Evolutionary conservation across 2,329 filamentous ascomycete species (phyloP), one percentile per base, ranked within the genome.

Genomic region (Beauveria scarabaeidicola): DNA sequence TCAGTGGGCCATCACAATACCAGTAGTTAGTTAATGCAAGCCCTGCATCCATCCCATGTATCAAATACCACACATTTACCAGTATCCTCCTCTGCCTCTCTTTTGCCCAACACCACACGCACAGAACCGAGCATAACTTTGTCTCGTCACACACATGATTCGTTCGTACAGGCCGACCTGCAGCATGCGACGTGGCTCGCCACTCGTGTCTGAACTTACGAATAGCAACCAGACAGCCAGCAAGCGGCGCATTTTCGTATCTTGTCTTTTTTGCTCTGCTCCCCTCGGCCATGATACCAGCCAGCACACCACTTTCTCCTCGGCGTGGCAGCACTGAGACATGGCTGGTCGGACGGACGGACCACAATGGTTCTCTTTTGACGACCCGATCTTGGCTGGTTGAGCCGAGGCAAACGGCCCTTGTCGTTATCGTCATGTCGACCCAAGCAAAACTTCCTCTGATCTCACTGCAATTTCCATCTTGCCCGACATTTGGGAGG

Each of bases 181-280:
- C 25, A 29, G 44, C 48, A 59, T 52, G 57, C 57, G 23, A 59
- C 57, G 57, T 59, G 57, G 57, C 57, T 57, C 32, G 32, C 32
- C 32, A 5, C 32, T 36, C 32, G 11, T 36, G 32, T 36, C n/a
- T n/a, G n/a, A n/a, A n/a, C n/a, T n/a, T 6, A 23, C 4, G 4
- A 3, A 4, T 23, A 36, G 32, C 32, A 36, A 36, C 11, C 32
- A 36, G 11, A 36, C 11, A 36, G 11, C 44, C 43, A 15, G 38
- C 44, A 10, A 36, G 38, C 25, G 29, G 56, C 48, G 27, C 13
- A 36, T 52, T 27, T 10, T 15, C 19, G 27, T 40, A 40, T 52
- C 21, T 5, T 17, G 11, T 38, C 17, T 11, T 46, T 15, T 19
- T n/a, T 29, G 38, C 50, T 27, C 25, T 27, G 13, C n/a, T 17